A percentile compares a stretch with the other conserved stretches of the same genome.
Conservation (phyloP, 495 filamentous ascomycete species). For the Tricharina praecox region DNA sequence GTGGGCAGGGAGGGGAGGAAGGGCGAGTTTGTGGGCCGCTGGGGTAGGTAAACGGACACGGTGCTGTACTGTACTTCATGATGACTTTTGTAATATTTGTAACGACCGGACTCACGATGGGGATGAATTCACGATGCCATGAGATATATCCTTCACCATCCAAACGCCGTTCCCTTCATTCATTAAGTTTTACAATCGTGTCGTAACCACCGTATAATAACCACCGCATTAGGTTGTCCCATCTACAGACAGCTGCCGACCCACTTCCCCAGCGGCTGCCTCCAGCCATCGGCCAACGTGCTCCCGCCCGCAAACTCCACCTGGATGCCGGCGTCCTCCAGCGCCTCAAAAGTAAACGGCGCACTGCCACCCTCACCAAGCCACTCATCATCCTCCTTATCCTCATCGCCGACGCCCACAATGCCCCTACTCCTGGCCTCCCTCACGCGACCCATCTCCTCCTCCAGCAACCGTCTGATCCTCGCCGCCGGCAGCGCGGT, state of each 20-base stretch:
- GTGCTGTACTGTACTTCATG: too few species aligned
- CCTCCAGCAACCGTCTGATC: constrained; percentile 58
- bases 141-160: too few species aligned
- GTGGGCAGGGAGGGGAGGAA: constrained; percentile 17
- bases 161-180: too few species aligned
- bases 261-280: constrained; percentile 61
- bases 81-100: too few species aligned
- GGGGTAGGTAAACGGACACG: constrained; percentile 25
- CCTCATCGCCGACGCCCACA: constrained; percentile 57
- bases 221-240: too few species aligned
- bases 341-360: constrained; percentile 58
- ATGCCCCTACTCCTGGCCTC: constrained; percentile 62
- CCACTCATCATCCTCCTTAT: constrained; percentile 65
- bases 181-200: too few species aligned
- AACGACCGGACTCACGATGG: too few species aligned
- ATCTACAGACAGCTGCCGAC: constrained; percentile 42
- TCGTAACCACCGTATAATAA: too few species aligned
- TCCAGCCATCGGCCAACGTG: constrained; percentile 46
- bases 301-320: constrained; percentile 68
- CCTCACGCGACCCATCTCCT: constrained; percentile 65
- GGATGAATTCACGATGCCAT: too few species aligned
- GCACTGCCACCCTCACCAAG: constrained; percentile 62
- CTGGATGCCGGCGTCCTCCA: constrained; percentile 65
- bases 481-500: constrained; percentile 71
- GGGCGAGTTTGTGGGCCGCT: constrained; percentile 21